Conservation (phyloP, 2,329 filamentous ascomycete genomes). For the Aspergillus sojae region DNA sequence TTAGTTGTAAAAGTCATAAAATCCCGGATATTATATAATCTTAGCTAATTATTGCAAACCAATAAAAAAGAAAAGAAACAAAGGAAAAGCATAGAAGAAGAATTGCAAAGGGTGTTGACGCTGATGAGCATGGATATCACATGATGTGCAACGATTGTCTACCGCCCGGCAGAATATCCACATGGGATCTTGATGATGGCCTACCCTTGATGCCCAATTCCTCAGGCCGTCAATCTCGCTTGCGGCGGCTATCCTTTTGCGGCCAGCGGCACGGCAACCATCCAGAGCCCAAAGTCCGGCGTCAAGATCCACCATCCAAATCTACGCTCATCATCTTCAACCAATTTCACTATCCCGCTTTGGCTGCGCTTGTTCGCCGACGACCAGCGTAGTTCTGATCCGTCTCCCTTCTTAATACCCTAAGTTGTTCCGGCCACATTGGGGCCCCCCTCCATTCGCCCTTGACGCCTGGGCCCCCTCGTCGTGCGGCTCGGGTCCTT, state of each 20-base stretch:
- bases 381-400: conserved; percentile 2
- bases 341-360: conserved; percentile 12
- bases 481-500: conserved; percentile 29
- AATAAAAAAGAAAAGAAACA: neutral
- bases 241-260: conserved; percentile 44
- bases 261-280: conserved; percentile 36
- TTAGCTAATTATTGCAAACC: neutral
- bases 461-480: conserved; percentile 15
- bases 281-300: conserved; percentile 37
- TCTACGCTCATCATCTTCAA: conserved; percentile 25
- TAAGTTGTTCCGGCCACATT: neutral
- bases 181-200: neutral
- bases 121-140: neutral
- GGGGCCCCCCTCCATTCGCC: conserved; percentile 13
- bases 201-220: neutral
- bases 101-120: neutral
- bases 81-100: neutral
- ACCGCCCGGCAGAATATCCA: neutral
- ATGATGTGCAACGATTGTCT: neutral
- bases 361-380: conserved; percentile 17
- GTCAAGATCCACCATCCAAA: conserved; percentile 34
- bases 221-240: conserved; percentile 34
- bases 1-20: neutral
- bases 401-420: conserved; percentile 4
- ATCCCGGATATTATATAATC: neutral